Evolutionary conservation across 2,329 filamentous ascomycete genomes (phyloP), one percentile per base, ranked within the genome.

Genomic region (Talaromyces sp.): DNA sequence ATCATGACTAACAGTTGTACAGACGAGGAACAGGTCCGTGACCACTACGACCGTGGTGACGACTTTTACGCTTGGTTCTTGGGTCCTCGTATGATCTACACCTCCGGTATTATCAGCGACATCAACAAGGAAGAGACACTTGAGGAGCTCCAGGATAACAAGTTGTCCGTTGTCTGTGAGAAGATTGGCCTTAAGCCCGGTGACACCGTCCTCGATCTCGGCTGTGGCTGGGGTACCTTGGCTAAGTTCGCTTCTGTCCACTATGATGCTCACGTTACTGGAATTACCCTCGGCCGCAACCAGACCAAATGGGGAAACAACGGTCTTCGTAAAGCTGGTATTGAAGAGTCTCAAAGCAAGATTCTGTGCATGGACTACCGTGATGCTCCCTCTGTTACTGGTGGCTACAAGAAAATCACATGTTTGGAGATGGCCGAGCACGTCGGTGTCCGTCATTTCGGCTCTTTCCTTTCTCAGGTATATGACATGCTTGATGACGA

Each of bases 41-140:
- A 93, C 79, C 93, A 97, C 84, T 99, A 99, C 81, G 95, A 98
- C 85, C 90, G 93, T 70, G 95, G 95, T 75, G 93, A 99, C 78
- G 95, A 98, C 81, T 97, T 97, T 83, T 99, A 99, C 84, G 90
- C 88, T 78, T 99, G 93, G 93, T 98, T 98, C 86, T 87, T 98
- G 69, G 95, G 95, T 68, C 94, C 94, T 66, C 93, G 94, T 75
- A 99, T 98, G 95, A 92, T 98, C 81, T 98, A 98, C 84, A 99
- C 95, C 60, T 96, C 92, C 60, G 95, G 95, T 73, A 84, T 99
- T 73, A 96, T 99, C 76, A 90, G 90, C 67, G 93, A 98, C 79
- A 87, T 91, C 78, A 88, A 89, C 80, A 86, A 85, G 70, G 95
- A 98, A 81, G 95, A 98, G 82, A 87, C 88, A 39, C 89, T 99